phyloP scores from a whole-genome alignment of 495 filamentous ascomycete genomes.

The Aspergillus leporis region DNA sequence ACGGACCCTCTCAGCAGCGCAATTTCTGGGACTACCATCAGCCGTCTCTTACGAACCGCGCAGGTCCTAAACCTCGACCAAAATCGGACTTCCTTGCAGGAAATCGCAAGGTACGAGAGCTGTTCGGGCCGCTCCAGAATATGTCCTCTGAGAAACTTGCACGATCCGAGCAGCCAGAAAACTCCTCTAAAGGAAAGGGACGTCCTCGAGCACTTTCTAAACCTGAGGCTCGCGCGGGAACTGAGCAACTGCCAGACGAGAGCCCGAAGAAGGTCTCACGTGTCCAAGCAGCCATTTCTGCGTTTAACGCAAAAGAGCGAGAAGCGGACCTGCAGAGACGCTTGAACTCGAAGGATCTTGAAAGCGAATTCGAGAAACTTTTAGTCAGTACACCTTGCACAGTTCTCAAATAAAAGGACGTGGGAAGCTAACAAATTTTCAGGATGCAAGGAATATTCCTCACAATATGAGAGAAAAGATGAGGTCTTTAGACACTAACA shows the following conservation, averaged over 20 bases:
- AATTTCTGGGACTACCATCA: constrained; percentile 61
- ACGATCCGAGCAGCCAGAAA: constrained; percentile 9
- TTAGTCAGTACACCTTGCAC: constrained; percentile 31
- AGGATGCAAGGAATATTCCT: constrained; percentile 88
- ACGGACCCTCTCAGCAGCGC: constrained; percentile 64
- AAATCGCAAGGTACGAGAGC: constrained; percentile 40
- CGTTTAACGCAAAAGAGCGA: constrained; percentile 53
- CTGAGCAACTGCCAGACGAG: constrained; percentile 26
- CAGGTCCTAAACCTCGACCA: constrained; percentile 46
- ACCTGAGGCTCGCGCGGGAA: constrained; percentile 25
- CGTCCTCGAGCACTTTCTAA: constrained; percentile 23
- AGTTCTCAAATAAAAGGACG: neutral
- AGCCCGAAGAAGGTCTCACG: constrained; percentile 49
- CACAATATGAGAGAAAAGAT: constrained; percentile 92
- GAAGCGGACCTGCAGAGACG: constrained; percentile 44
- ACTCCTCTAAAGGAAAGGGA: constrained; percentile 18
- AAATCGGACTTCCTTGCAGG: constrained; percentile 52
- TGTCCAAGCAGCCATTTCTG: constrained; percentile 67
- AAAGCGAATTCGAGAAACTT: constrained; percentile 52
- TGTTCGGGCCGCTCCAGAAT: constrained; percentile 28
- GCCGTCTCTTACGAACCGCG: constrained; percentile 51
- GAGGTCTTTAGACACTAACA: constrained; percentile 80
- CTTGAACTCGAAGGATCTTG: constrained; percentile 47
- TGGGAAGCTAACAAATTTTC: constrained; percentile 42
- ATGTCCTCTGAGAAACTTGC: constrained; percentile 27